phyloP scores from a whole-genome alignment of 2,329 filamentous ascomycete species.

The Drechmeria coniospora region DNA sequence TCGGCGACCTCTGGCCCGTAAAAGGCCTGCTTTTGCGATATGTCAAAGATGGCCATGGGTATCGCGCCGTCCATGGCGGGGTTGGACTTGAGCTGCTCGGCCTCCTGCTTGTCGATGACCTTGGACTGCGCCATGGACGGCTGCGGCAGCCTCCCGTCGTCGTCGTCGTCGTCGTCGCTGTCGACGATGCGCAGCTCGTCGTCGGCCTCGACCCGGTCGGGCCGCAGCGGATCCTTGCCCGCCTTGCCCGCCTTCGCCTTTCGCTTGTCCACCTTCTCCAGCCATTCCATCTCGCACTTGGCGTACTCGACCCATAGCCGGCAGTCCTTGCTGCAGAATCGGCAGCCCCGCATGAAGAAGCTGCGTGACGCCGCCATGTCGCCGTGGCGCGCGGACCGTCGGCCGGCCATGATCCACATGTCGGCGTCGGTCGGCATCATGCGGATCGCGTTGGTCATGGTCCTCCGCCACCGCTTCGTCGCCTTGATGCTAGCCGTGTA shows the following conservation, averaged over 20 bases:
- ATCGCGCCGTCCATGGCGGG: slow-evolving; percentile 88
- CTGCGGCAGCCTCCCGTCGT: slow-evolving; percentile 29
- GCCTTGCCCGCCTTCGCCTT: slow-evolving; percentile 34
- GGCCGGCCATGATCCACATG: slow-evolving; percentile 76
- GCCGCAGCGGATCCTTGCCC: slow-evolving; percentile 22
- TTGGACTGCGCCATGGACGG: slow-evolving; percentile 22
- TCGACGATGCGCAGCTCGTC: slow-evolving; percentile 28
- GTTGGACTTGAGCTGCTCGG: slow-evolving; percentile 48
- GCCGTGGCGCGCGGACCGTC: slow-evolving; percentile 59
- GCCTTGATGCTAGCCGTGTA: slow-evolving; percentile 58
- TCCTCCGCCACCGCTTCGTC: slow-evolving; percentile 47
- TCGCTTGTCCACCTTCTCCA: slow-evolving; percentile 64
- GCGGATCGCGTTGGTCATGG: slow-evolving; percentile 55
- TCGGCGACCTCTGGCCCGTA: slow-evolving; percentile 51
- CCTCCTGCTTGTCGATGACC: slow-evolving; percentile 30
- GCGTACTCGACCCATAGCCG: slow-evolving; percentile 81
- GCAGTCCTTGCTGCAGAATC: slow-evolving; percentile 68
- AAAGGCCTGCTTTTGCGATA: slow-evolving; percentile 63
- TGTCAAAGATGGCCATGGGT: slow-evolving; percentile 80
- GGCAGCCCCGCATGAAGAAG: slow-evolving; percentile 75
- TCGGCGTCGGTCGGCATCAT: slow-evolving; percentile 73
- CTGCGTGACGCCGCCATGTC: slow-evolving; percentile 78
- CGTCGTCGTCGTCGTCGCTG: slow-evolving; percentile 29
- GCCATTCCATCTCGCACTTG: slow-evolving; percentile 82
- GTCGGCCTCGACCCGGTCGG: slow-evolving; percentile 33